Evolutionary conservation across 371 early-diverging fungal genomes (phyloP), one percentile per base, ranked within the genome.

Genomic region (Mucor lusitanicus): DNA sequence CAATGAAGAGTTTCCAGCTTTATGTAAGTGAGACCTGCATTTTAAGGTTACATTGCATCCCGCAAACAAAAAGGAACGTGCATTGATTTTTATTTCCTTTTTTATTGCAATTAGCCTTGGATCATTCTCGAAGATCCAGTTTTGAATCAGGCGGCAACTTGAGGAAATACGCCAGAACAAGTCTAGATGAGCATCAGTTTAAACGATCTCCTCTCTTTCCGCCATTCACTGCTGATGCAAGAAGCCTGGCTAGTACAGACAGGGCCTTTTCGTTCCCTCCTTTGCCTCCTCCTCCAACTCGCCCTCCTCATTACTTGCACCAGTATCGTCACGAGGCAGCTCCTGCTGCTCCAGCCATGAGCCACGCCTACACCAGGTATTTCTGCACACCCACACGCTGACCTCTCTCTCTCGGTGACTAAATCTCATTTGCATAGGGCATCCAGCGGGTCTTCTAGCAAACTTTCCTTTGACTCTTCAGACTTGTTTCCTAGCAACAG

Each of bases 71-170:
- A 28, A 40, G 12, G 25, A 27, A 27, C 44, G 42, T 42, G 28
- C 40, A 42, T 28, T 44, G 55, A 55, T 23, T 28, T n/a, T 60
- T 46, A 48, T 61, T 48, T 61, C 61, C 50, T 61, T 61, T 48
- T 61, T 33, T 8, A 33, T 3, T 39, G 1, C 37, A 37, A 27
- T 19, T 64, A 40, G 54, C 54, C 17, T 17, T 57, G 25, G 65
- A 65, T 58, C 57, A 55, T 64, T 64, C 64, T 42, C 44, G 65
- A 65, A 65, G 59, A 48, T 23, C 48, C 1, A 58, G 59, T 33
- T 58, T 58, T 59, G 65, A 65, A 44, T 46, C 50, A 3, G 40
- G 15, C 32, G 30, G 30, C 6, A 35, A 58, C 37, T 21, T 33
- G n/a, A 65, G 59, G 25, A 63, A 63, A 21, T 61, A 46, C 35